Base-by-base conservation (phyloP, 2,329 filamentous ascomycete genomes). In the Sporothrix globosa region DNA sequence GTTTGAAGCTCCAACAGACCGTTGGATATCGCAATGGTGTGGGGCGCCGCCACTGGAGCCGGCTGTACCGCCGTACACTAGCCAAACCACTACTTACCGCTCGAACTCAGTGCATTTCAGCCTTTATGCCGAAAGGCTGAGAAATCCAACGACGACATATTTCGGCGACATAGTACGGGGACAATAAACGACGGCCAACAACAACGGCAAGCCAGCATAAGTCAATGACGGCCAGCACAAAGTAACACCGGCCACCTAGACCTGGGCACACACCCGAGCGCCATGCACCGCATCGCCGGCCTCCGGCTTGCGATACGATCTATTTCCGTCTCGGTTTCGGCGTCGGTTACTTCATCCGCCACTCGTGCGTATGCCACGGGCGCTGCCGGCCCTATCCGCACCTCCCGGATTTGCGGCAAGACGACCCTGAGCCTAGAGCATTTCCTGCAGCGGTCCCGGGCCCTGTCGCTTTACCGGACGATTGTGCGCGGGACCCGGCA, bases 381-480 rank as follows among this genome's bases (percentile, higher is more conserved):
- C 30, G 58, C 30, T 24, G 41, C 67, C 41, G 60, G 76, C 61
- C 71, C 76, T 11, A 68, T 76, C n/a, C 77, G 75, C 7, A 48
- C 54, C n/a, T 76, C 77, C 46, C 80, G 80, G 66, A 78, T 84
- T 27, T 79, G 67, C 41, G 54, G 79, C 77, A 67, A 67, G 34
- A 76, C 79, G 74, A 79, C 83, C 2, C 76, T 89, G 74, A 87
- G 84, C 74, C 80, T 90, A 48, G 87, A 89, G 72, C 72, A 89
- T 87, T 90, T 90, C 71, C 80, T 90, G 66, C 86, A 89, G 75
- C 81, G 88, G 48, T 77, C 81, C 9, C 83, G 84, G 70, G 86
- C 82, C 5, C 76, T 90, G 27, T 81, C 86, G 0, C 80, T 90
- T 58, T 90, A 89, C 78, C 83, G 88, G 48, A 82, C 80, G 21